A percentile compares a stretch with the other conserved stretches of the same genome.
phyloP scores from a whole-genome alignment of 2,329 filamentous ascomycete genomes.

The Sporothrix brunneoviolacea region DNA sequence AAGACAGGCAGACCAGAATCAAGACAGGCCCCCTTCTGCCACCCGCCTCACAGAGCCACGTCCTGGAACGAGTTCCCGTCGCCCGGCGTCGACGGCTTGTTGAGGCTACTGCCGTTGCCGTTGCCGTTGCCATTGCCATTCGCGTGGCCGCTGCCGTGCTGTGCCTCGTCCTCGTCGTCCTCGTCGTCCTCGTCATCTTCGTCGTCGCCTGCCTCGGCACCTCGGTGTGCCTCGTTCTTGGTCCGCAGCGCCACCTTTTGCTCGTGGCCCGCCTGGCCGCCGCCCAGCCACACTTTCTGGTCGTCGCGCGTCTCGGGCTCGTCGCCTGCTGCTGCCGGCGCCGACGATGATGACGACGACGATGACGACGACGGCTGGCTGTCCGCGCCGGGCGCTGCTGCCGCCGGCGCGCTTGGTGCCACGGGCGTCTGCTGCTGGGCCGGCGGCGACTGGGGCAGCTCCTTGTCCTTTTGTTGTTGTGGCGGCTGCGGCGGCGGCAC shows the following conservation, averaged over 20 bases:
- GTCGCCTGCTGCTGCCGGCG: not conserved
- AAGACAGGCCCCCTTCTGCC: not conserved
- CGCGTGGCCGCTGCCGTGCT: no score
- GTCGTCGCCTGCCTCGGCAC: conserved; percentile 19
- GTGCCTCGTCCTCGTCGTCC: conserved; percentile 28
- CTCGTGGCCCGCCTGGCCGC: conserved; percentile 42
- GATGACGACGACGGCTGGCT: conserved; percentile 4
- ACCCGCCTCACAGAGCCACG: conserved; percentile 43
- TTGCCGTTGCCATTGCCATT: conserved; percentile 27
- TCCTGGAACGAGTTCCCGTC: conserved; percentile 58
- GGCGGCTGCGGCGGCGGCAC: conserved; percentile 7
- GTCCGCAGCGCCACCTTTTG: conserved; percentile 48
- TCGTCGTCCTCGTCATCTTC: conserved; percentile 24
- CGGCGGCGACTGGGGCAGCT: conserved; percentile 16
- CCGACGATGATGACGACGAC: conserved; percentile 22
- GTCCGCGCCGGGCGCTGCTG: conserved; percentile 2
- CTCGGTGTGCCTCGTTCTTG: conserved; percentile 19
- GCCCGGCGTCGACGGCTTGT: conserved; percentile 35
- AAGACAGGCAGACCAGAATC: not conserved
- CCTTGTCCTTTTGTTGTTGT: conserved; percentile 23
- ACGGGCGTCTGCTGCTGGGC: conserved; percentile 3
- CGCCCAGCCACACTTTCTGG: conserved; percentile 51
- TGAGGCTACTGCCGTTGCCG: conserved; percentile 19
- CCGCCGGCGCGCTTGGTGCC: not conserved
- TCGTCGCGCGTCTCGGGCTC: conserved; percentile 32